Percentiles rank a stretch among this genome's conserved stretches.
Evolutionary conservation across 805 yeast genomes (phyloP).

Genomic region (Ogataea philodendri): DNA sequence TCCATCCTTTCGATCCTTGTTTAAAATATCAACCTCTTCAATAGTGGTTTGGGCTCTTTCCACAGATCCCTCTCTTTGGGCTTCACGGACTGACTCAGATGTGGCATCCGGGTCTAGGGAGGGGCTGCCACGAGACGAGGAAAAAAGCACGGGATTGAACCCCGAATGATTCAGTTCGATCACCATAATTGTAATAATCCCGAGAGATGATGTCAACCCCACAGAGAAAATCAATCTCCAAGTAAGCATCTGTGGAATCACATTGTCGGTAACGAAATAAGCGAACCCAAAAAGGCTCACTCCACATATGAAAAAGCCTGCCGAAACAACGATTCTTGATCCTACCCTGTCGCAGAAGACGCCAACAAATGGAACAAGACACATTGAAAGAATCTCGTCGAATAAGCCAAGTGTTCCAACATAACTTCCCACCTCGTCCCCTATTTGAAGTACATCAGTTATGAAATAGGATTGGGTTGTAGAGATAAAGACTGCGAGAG

Average conservation of each 20-base stretch:
- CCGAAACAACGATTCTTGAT: constrained; percentile 48
- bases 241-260: constrained; percentile 50
- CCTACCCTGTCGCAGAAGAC: constrained; percentile 62
- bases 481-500: constrained; percentile 31
- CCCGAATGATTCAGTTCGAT: constrained; percentile 47
- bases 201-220: constrained; percentile 52
- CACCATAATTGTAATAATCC: constrained; percentile 48
- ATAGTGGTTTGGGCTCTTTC: constrained; percentile 1
- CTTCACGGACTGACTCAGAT: background rate
- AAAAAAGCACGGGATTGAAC: constrained; percentile 28
- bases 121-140: background rate
- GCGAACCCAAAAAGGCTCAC: constrained; percentile 50
- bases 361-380: constrained; percentile 60
- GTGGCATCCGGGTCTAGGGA: no score
- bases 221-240: constrained; percentile 56
- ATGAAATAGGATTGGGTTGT: constrained; percentile 34
- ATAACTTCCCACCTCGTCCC: constrained; percentile 39
- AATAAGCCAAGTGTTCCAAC: constrained; percentile 51
- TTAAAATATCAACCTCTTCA: constrained; percentile 23
- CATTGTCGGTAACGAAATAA: constrained; percentile 34
- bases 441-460: constrained; percentile 32
- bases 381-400: constrained; percentile 57
- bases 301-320: constrained; percentile 50
- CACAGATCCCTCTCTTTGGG: constrained; percentile 1
- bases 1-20: constrained; percentile 42